Base-by-base conservation (phyloP, 2,329 filamentous ascomycete genomes). In the Niveomyces coronatus region DNA sequence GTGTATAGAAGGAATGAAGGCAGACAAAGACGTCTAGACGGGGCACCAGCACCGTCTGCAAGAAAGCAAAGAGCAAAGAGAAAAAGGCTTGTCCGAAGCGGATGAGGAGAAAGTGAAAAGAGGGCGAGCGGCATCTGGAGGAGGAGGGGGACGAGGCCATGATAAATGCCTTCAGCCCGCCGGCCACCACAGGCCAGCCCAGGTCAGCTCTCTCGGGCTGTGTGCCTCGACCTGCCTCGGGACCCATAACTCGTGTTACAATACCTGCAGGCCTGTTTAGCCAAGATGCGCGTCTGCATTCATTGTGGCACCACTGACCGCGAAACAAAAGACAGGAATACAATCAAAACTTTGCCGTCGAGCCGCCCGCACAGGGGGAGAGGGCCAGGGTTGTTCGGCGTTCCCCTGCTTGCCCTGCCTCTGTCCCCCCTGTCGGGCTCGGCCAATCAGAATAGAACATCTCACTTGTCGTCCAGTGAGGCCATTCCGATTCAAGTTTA, bases 31-130 rank as follows among this genome's bases (percentile, higher is more conserved):
- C 14, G 17, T 11, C 22, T 22, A 27, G 30, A 33, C 30, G 23
- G 30, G 36, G 37, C 37, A 39, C 37, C 37, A 39, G 37, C 28
- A 22, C 37, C 37, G 37, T 39, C 37, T 39, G 30, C 31, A 18
- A 33, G 15, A 26, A 11, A 24, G 11, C n/a, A n/a, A n/a, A n/a
- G n/a, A n/a, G n/a, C n/a, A 18, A 31, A 18, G 14, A 39, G 22
- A 23, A 31, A 39, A 33, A 28, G 37, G 24, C 15, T 29, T 29
- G 32, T 39, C 37, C 30, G 17, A 28, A 15, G 37, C 10, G 37
- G 37, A 39, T 39, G 17, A 39, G 28, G 30, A 31, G 24, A 28
- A 28, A 29, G 23, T 27, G 23, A 28, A 16, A 19, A 31, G 16
- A 4, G 31, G 10, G 11, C 7, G 22, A 15, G n/a, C 10, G 1